Conservation (phyloP, 306 rosid genomes). For the Rosa rugosa region DNA sequence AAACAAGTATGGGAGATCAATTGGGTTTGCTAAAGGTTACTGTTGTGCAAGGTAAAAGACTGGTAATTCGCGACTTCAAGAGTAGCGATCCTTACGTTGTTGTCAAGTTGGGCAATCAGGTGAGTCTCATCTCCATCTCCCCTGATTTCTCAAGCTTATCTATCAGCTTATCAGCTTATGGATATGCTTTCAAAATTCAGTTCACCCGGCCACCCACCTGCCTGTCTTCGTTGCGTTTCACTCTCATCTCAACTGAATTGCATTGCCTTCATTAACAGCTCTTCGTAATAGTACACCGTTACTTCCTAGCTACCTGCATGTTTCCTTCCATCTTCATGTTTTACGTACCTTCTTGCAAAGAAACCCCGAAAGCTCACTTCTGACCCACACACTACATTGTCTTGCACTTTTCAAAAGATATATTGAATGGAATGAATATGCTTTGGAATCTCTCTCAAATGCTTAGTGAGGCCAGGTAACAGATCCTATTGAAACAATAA, state of each 20-base stretch:
- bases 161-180: no score
- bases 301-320: not conserved
- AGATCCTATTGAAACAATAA: not conserved
- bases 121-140: conserved; percentile 13
- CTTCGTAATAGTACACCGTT: not conserved
- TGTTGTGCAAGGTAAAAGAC: conserved; percentile 76
- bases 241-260: not conserved
- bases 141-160: not conserved
- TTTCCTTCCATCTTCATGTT: not conserved
- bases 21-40: conserved; percentile 68
- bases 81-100: conserved; percentile 97
- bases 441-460: not conserved
- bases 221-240: not conserved
- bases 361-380: not conserved
- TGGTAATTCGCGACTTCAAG: conserved; percentile 94
- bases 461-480: not conserved
- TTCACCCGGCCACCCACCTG: not conserved
- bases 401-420: not conserved
- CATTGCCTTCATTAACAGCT: not conserved
- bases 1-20: conserved; percentile 56
- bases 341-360: not conserved
- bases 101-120: conserved; percentile 90
- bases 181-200: not conserved
- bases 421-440: not conserved
- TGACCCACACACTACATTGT: not conserved